Evolutionary conservation across 139 green algal genomes (phyloP).

Genomic region (Chlorella ohadii): DNA sequence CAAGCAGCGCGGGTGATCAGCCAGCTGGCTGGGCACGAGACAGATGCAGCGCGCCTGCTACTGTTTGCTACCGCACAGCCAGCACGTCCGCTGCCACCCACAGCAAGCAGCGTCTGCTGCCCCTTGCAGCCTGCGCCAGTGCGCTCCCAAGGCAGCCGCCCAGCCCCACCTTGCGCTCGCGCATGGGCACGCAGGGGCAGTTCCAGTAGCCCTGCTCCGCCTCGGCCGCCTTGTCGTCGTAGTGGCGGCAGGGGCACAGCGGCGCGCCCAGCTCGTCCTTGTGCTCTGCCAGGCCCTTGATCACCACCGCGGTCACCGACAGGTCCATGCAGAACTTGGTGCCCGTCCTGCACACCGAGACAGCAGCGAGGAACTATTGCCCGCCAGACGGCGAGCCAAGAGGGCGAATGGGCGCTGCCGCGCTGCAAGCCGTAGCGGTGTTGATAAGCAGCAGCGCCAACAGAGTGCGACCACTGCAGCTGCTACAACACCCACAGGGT

Average conservation of each 20-base stretch:
- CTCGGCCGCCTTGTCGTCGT: conserved; percentile 98
- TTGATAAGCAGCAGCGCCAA: no score
- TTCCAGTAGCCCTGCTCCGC: conserved; percentile 98
- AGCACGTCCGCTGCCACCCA: no score
- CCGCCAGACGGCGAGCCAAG: no score
- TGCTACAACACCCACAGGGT: no score
- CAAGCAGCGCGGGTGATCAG: not conserved
- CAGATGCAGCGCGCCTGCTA: no score
- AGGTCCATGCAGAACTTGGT: conserved; percentile 99
- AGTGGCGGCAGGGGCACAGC: conserved; percentile 97
- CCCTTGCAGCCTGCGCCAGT: no score
- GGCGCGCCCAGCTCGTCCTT: conserved; percentile 96
- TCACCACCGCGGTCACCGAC: conserved; percentile 98
- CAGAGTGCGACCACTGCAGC: no score
- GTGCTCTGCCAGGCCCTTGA: conserved; percentile 98
- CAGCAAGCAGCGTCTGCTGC: no score
- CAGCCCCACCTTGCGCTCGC: conserved; percentile 85
- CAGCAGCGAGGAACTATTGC: not conserved
- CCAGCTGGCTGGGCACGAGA: not conserved
- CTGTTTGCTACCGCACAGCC: no score
- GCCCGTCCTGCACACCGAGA: conserved; percentile 64
- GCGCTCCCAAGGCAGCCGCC: not conserved
- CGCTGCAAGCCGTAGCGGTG: no score
- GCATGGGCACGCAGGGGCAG: conserved; percentile 99
- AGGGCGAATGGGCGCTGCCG: no score